Evolutionary conservation across 2,329 filamentous ascomycete genomes (phyloP).

Genomic region (Didymella segeticola): DNA sequence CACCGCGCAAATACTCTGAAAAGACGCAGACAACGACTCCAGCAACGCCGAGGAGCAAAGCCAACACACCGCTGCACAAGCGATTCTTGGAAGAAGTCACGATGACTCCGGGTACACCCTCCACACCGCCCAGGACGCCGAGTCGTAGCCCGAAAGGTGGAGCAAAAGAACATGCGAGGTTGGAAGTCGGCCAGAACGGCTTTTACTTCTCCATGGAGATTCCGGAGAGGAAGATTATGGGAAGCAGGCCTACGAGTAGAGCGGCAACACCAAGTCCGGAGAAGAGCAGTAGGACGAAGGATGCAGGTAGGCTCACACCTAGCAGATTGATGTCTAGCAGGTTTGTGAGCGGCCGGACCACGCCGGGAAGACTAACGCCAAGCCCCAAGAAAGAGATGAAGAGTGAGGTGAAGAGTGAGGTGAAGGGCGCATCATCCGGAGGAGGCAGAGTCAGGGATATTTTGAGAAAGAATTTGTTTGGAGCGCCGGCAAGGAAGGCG

Average conservation of each 20-base stretch:
- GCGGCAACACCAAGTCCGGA: conserved; percentile 3
- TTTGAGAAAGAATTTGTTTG: conserved; percentile 12
- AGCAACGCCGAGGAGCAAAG: conserved; percentile 5
- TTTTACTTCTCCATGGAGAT: conserved; percentile 33
- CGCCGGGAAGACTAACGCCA: not conserved
- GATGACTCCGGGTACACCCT: conserved; percentile 20
- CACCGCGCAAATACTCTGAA: not conserved
- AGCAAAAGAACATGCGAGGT: not conserved
- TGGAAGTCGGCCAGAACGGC: conserved; percentile 27
- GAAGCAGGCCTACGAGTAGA: conserved; percentile 9
- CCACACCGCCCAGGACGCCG: conserved; percentile 24
- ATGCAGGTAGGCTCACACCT: not conserved
- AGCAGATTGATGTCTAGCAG: no score
- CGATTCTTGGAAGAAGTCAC: conserved; percentile 25
- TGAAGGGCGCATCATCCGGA: not conserved
- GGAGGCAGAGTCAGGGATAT: conserved; percentile 13
- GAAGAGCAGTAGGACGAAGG: not conserved
- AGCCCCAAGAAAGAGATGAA: conserved; percentile 12
- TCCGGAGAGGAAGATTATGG: conserved; percentile 19
- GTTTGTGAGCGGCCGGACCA: no score
- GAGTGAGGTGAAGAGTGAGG: not conserved
- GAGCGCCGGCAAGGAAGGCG: conserved; percentile 13
- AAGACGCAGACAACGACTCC: not conserved
- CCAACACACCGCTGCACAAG: conserved; percentile 20
- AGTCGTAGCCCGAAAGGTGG: conserved; percentile 5